Conservation (phyloP, 2,329 filamentous ascomycete species). For the Delphinella strobiligena region DNA sequence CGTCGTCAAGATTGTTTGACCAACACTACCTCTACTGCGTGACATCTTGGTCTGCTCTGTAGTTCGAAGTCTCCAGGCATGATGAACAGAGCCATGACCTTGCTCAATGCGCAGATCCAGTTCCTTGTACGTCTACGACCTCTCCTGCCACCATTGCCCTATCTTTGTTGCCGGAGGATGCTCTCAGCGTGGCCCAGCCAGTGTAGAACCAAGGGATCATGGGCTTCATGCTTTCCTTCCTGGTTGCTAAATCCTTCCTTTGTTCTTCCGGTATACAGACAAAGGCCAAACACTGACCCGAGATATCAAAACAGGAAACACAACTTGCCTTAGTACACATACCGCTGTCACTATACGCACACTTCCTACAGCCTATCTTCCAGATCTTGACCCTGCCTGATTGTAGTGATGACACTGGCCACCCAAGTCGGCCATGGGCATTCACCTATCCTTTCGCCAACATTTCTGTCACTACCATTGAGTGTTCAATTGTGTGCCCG, state of each 20-base stretch:
- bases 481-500: constrained; percentile 86
- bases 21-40: too few relatives aligned
- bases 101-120: constrained; percentile 37
- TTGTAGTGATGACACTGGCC: constrained; percentile 20
- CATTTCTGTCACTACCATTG: constrained; percentile 80
- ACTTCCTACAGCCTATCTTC: constrained; percentile 78
- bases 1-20: too few relatives aligned
- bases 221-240: too few relatives aligned
- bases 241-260: too few relatives aligned
- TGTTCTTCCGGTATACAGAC: too few relatives aligned
- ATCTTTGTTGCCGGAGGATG: too few relatives aligned
- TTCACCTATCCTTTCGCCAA: constrained; percentile 73
- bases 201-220: too few relatives aligned
- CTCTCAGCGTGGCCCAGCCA: too few relatives aligned
- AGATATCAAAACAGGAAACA: constrained; percentile 56
- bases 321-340: constrained; percentile 84
- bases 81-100: constrained; percentile 32
- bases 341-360: constrained; percentile 62
- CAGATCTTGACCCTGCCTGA: constrained; percentile 54
- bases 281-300: too few relatives aligned
- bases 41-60: too few relatives aligned
- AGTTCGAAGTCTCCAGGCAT: too few relatives aligned
- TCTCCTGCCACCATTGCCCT: too few relatives aligned
- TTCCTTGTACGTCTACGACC: constrained; percentile 31
- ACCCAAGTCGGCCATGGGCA: constrained; percentile 29